Percentiles rank a stretch among this genome's conserved stretches.
These are phyloP conservation scores for Tuber melanosporum DNA, from an alignment of 495 filamentous ascomycete genomes.

Conservation along the genomic window DNA sequence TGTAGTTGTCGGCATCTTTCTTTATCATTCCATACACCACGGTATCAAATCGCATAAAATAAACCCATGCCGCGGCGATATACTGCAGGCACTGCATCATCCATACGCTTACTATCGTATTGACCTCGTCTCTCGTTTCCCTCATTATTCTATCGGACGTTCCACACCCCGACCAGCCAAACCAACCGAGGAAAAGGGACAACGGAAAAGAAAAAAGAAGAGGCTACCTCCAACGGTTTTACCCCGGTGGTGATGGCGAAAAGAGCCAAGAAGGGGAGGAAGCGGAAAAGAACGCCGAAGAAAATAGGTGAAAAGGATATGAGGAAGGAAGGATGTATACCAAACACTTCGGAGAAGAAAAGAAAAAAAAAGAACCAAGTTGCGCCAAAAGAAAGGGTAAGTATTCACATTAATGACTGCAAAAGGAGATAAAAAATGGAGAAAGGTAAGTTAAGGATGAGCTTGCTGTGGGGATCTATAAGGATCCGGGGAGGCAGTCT, in stretches of 20 bases:
- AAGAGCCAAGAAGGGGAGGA: not conserved
- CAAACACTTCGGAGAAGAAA: not conserved
- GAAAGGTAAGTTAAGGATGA: not conserved
- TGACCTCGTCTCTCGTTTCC: not conserved
- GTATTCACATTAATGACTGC: slow-evolving; percentile 13
- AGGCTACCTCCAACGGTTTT: not conserved
- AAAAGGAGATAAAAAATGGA: not conserved
- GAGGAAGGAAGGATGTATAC: slow-evolving; percentile 4
- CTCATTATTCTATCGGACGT: not conserved
- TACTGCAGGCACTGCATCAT: not conserved
- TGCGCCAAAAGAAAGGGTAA: not conserved
- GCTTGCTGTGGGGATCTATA: slow-evolving; percentile 15
- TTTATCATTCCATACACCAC: not conserved
- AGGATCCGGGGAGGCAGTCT: slow-evolving; percentile 25
- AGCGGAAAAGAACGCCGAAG: slow-evolving; percentile 7
- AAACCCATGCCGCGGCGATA: not conserved
- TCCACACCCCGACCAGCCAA: not conserved
- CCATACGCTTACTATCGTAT: not conserved
- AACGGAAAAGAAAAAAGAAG: not conserved
- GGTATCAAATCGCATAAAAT: not conserved
- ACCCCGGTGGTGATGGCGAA: not conserved
- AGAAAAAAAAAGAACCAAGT: not conserved
- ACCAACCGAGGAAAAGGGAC: not conserved
- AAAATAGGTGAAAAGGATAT: not conserved
- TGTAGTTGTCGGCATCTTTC: not conserved